Evolutionary conservation across 768 basidiomycete species (phyloP), one percentile per base, ranked within the genome.

Genomic region (Leccinum incarnatum): DNA sequence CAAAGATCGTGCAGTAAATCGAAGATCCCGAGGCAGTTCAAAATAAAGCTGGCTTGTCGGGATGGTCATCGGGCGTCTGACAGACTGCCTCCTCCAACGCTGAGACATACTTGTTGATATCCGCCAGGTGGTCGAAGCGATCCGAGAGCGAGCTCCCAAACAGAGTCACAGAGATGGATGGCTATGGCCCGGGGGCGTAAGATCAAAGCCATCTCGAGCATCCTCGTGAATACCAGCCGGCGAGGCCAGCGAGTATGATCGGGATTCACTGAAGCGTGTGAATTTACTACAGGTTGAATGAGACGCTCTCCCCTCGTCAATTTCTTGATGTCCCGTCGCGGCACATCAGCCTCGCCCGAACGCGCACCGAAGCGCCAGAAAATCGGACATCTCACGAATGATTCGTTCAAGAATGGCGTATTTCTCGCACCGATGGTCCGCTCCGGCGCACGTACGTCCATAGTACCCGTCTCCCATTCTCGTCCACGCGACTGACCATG

Each of bases 351-450:
- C 65, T 65, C 29, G 66, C 69, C 15, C 37, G 64, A 61, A 49
- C 72, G 72, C 27, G 71, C 77, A 11, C 29, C 76, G 0, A 91
- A 91, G 69, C 81, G 84, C 8, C 75, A 77, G 42, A 83, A 78
- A 65, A 65, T 83, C 9, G 83, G 81, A 15, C 82, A 85, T 62
- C 79, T 91, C 17, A 86, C 86, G 0, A 69, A 79, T 1, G 85
- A 87, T 29, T 86, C 93, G 62, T 99, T 94, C 77, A 88, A 87
- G 63, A 81, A 92, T 75, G 95, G 94, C 10, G 78, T 98, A 30
- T 89, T 97, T 68, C 83, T 99, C n/a, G 96, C 97, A 3, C 97
- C 97, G 2, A 99, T 99, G 97, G 97, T 99, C 54, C 84, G 95
- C 69, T 96, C 93, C 58, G 93, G 95, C 60, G 88, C 89, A 63